phyloP scores from a whole-genome alignment of 306 rosid species.

The Castanopsis chinensis region DNA sequence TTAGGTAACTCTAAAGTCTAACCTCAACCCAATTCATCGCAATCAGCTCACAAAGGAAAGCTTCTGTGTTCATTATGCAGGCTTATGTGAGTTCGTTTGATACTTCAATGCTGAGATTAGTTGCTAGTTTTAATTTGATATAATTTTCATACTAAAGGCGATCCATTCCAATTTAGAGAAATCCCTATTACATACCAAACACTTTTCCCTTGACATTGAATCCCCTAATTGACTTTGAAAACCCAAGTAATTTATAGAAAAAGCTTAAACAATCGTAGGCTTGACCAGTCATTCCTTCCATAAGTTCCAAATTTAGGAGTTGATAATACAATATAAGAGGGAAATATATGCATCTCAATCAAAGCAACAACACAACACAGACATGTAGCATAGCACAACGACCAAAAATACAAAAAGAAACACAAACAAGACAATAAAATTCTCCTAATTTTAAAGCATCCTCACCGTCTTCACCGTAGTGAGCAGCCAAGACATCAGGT shows the following conservation, averaged over 20 bases:
- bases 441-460: not conserved
- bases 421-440: not conserved
- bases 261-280: not conserved
- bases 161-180: not conserved
- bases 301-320: not conserved
- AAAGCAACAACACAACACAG: not conserved
- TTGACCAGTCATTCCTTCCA: not conserved
- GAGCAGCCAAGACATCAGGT: slow-evolving; percentile 83
- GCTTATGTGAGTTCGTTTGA: not conserved
- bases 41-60: not conserved
- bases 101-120: too few relatives aligned
- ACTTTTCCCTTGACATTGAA: not conserved
- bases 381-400: not conserved
- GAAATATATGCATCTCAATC: not conserved
- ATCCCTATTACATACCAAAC: not conserved
- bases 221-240: not conserved
- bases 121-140: too few relatives aligned
- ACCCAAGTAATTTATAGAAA: not conserved
- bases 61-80: not conserved
- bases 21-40: not conserved
- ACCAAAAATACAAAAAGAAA: not conserved
- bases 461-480: slow-evolving; percentile 94
- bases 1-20: not conserved
- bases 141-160: not conserved
- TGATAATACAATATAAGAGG: not conserved